phyloP scores from a whole-genome alignment of 2,329 filamentous ascomycete genomes.

The Colletotrichum musae region DNA sequence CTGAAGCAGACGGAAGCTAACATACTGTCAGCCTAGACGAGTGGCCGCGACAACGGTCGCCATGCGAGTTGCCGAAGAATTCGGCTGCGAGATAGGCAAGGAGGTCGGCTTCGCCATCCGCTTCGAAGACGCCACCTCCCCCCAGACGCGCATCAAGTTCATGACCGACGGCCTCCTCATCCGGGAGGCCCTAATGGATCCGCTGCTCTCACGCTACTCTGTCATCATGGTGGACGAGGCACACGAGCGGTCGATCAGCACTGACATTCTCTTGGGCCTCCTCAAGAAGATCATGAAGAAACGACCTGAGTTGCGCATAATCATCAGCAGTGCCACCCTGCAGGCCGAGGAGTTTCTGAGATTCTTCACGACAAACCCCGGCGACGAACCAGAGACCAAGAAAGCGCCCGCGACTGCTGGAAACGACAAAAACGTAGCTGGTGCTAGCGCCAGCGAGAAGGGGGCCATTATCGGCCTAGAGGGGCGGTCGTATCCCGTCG shows the following conservation, averaged over 20 bases:
- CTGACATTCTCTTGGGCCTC: slow-evolving; percentile 89
- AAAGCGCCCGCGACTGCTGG: neutral
- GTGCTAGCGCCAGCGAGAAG: slow-evolving; percentile 46
- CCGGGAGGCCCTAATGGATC: slow-evolving; percentile 93
- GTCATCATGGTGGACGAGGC: slow-evolving; percentile 99
- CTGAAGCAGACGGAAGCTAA: slow-evolving; percentile 2
- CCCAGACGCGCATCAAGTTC: slow-evolving; percentile 91
- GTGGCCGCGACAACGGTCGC: slow-evolving; percentile 94
- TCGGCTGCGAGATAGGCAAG: slow-evolving; percentile 87
- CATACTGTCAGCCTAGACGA: slow-evolving; percentile 77
- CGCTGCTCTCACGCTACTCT: slow-evolving; percentile 89
- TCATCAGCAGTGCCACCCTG: slow-evolving; percentile 93
- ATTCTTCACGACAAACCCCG: slow-evolving; percentile 73
- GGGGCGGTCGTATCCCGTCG: slow-evolving; percentile 90
- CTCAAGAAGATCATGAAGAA: slow-evolving; percentile 90
- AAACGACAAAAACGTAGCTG: slow-evolving; percentile 43
- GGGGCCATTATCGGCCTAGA: slow-evolving; percentile 83
- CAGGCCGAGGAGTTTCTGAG: slow-evolving; percentile 88
- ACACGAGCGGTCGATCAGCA: slow-evolving; percentile 93
- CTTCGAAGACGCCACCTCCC: slow-evolving; percentile 92
- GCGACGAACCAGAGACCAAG: slow-evolving; percentile 47
- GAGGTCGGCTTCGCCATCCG: slow-evolving; percentile 94
- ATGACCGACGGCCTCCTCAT: slow-evolving; percentile 93
- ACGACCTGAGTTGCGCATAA: slow-evolving; percentile 85
- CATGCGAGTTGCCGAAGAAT: slow-evolving; percentile 89